Base-by-base conservation (phyloP, 768 basidiomycete genomes). In the Hygrocybe coccinea region DNA sequence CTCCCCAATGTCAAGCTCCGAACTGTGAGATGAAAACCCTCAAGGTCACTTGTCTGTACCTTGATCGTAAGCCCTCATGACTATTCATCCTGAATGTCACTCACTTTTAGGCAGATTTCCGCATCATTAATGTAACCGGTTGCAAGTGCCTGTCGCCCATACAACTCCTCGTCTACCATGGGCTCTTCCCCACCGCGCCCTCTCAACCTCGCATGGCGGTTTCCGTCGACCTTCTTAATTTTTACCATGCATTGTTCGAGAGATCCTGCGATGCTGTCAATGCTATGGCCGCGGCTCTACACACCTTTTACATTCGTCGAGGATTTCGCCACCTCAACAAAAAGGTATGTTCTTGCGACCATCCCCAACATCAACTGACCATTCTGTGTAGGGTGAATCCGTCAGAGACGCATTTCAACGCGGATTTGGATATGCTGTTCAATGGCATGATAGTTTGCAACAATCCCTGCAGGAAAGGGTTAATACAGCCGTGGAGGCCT, bases 391-490 rank as follows among this genome's bases (percentile, higher is more conserved):
- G 64, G 62, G 63, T 7, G 55, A 64, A n/a, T 22, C 34, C 11
- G 29, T 62, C 21, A 15, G 50, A 41, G 62, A 67, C 19, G 60
- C 66, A 11, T 67, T 64, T 38, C 58, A 62, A 5, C 48, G 49
- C 19, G 57, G 63, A 5, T 22, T 67, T 6, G 61, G 63, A 1
- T 55, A 64, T 55, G 65, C 65, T 1, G 37, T 61, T 11, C 65
- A 64, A 45, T 67, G 66, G 66, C 59, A 63, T 38, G 63, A 67
- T 39, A 39, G 25, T 14, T 52, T 65, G 1, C 55, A 36, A 2
- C 49, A 60, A 12, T 11, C 50, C 11, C 33, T 67, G 6, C 59
- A 64, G 12, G 25, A 55, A 15, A 35, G 19, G 0, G 48, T 60
- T 0, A 55, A 66, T 3, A 14, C 25, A 1, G 59, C 45, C 1